Evolutionary conservation across 2,329 filamentous ascomycete species (phyloP), one percentile per base, ranked within the genome.

Genomic region (Aspergillus persii): DNA sequence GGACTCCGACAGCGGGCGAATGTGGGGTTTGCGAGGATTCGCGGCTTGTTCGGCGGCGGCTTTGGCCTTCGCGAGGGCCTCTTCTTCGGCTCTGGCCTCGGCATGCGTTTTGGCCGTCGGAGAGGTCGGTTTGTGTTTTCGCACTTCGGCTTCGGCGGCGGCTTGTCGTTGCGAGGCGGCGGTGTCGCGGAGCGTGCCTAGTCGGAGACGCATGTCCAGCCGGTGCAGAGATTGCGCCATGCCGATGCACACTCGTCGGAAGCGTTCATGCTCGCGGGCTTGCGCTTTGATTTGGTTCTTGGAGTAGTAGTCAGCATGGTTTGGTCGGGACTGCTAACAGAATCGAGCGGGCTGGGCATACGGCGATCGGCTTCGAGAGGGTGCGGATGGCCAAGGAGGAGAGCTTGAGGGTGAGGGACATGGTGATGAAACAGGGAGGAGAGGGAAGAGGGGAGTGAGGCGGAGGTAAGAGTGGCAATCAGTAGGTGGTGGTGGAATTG

Each of bases 241-340:
- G 52, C 76, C 77, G 62, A 89, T 79, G 68, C 86, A 89, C 61
- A 86, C 69, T 50, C 77, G 77, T 50, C 86, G 83, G 71, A 89
- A 90, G 9, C 83, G 80, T 56, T 88, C 85, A 80, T 89, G 87
- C 72, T 90, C 86, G 66, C 84, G 84, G 23, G 87, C 87, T 76
- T 88, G 86, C 56, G 80, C 80, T 74, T 89, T 89, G 72, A 90
- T 88, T 71, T 81, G 81, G 68, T 86, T 89, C 87, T 89, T 70
- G n/a, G 18, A 36, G 51, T 7, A 36, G 51, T 7, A 46, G 66
- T 74, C 58, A 74, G 70, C 62, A 61, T 60, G 8, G 23, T 41
- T 29, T 30, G 8, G 18, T 46, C 18, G 8, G 12, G 12, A 8
- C 18, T 5, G 29, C 6, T 53, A 54, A 36, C 18, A 52, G 41